Base-by-base conservation (phyloP, 2,329 filamentous ascomycete genomes). In the Beauveria varroae region DNA sequence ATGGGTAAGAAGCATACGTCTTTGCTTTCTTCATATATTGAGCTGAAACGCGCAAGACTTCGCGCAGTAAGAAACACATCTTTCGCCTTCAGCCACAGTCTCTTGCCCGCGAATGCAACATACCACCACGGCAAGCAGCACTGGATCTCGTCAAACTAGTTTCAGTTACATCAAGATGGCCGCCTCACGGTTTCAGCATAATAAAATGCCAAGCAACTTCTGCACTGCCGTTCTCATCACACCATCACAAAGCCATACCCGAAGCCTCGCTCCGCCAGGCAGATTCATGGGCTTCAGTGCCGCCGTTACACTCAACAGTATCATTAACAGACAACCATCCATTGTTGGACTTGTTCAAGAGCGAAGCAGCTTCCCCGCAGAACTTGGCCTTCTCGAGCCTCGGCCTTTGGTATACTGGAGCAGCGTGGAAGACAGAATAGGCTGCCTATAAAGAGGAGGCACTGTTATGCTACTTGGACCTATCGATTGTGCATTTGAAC, bases 331-430 rank as follows among this genome's bases (percentile, higher is more conserved):
- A n/a, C 82, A 83, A 66, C 81, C 82, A 14, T 84, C 81, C 20
- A 78, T 85, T 64, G 69, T 81, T n/a, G 77, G 81, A 67, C 73
- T 85, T 63, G 81, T 86, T 67, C 82, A 83, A 67, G 84, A 86
- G 72, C 79, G 78, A 65, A 75, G 73, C 67, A 77, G 72, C 66
- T 85, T 83, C 60, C 76, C 77, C 10, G 75, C 74, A 57, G 82
- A 83, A 67, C 75, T 86, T 9, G 77, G 75, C 66, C 75, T 87
- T 20, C 77, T 87, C 28, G 85, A 87, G 72, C 85, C 85, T 2
- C 74, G 85, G 49, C 85, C 85, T 12, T 77, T 86, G 41, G 82
- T 86, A 58, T 86, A 85, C 73, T 87, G 84, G 80, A 82, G 81
- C 65, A 82, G 85, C 44, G 71, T 87, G 53, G 84, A 86, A 72